Percentiles rank a stretch among this genome's conserved stretches.
phyloP scores from a whole-genome alignment of 2,329 filamentous ascomycete species.

The Pyrenochaeta sp. region DNA sequence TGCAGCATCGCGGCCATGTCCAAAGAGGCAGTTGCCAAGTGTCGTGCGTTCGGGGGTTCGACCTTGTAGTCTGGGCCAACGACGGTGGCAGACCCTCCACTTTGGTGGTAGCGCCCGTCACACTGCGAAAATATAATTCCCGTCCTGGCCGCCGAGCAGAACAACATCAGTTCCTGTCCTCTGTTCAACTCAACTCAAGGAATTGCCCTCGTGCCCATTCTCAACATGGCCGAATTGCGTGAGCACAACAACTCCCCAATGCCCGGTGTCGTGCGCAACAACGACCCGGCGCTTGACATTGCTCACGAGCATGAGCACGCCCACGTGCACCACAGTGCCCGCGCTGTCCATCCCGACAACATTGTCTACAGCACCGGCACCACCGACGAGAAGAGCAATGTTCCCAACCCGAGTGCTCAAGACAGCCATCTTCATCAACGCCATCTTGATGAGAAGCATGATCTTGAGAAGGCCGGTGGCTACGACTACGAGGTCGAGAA shows the following conservation, averaged over 20 bases:
- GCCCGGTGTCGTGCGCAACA: constrained; percentile 41
- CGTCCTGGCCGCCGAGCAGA: constrained; percentile 19
- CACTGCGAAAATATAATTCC: constrained; percentile 44
- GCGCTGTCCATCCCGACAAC: constrained; percentile 39
- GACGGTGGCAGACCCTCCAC: constrained; percentile 32
- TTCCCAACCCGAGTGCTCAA: constrained; percentile 44
- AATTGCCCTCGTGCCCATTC: constrained; percentile 36
- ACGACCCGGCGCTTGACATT: constrained; percentile 48
- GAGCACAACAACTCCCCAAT: constrained; percentile 46
- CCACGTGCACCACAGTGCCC: constrained; percentile 48
- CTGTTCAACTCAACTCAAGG: constrained; percentile 31
- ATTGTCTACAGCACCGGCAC: constrained; percentile 47
- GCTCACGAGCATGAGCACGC: constrained; percentile 47
- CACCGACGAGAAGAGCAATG: constrained; percentile 42
- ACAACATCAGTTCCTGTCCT: constrained; percentile 35
- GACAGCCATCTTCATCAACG: constrained; percentile 52
- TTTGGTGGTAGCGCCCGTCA: constrained; percentile 36
- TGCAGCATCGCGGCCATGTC: constrained; percentile 27
- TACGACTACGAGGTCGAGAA: constrained; percentile 52
- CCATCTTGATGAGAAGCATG: constrained; percentile 34
- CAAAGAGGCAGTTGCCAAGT: constrained; percentile 48
- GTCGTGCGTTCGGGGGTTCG: constrained; percentile 22
- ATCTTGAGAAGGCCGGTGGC: constrained; percentile 44
- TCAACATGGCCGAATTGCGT: constrained; percentile 43
- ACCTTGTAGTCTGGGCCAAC: constrained; percentile 36